Percentiles rank a stretch among this genome's conserved stretches.
Evolutionary conservation across 2,329 filamentous ascomycete species (phyloP).

Genomic region (Curvularia sp.): DNA sequence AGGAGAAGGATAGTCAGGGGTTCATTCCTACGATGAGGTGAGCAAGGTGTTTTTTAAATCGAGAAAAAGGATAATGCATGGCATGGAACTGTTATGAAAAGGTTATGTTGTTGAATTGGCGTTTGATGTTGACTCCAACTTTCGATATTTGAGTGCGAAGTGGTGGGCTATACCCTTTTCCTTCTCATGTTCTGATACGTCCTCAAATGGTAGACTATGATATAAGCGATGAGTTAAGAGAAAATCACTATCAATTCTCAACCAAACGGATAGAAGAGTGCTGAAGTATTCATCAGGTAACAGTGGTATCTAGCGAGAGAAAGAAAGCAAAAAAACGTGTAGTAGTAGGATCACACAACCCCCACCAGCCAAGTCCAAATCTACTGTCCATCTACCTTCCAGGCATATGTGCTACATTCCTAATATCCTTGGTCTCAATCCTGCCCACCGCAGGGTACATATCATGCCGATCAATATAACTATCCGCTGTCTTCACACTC

Average conservation of each 20-base stretch:
- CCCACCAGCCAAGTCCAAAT: background rate
- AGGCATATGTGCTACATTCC: slow-evolving; percentile 37
- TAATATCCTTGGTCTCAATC: slow-evolving; percentile 51
- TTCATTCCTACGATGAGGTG: slow-evolving; percentile 63
- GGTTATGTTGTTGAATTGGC: background rate
- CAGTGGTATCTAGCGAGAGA: background rate
- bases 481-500: slow-evolving; percentile 45
- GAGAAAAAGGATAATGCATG: background rate
- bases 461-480: slow-evolving; percentile 54
- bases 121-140: background rate
- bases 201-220: background rate
- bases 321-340: background rate
- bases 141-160: background rate
- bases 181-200: background rate
- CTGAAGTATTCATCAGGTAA: background rate
- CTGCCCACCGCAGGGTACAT: slow-evolving; percentile 50
- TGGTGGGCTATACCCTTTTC: background rate
- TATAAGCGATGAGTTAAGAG: background rate
- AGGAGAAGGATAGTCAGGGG: slow-evolving; percentile 71
- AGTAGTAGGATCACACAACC: background rate
- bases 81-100: background rate
- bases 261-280: background rate
- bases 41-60: background rate
- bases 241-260: background rate
- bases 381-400: slow-evolving; percentile 10